Base-by-base conservation (phyloP, 1,284 basidiomycete species). In the Microbotryum violaceum region DNA sequence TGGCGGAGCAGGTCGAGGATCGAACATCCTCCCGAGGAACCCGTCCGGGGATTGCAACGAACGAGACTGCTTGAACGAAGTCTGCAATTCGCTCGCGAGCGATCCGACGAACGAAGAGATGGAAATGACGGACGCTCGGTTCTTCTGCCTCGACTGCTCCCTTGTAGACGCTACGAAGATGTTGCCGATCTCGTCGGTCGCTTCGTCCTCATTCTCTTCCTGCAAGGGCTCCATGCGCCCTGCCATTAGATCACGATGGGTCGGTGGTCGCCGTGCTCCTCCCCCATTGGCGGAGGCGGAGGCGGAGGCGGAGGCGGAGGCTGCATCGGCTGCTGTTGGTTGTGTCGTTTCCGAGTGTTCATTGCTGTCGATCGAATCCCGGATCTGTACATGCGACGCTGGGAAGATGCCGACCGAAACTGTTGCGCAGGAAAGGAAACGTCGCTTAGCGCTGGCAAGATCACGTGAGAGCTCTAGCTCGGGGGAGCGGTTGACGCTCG, bases 321-420 rank as follows among this genome's bases (percentile, higher is more conserved):
- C 37, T 42, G 37, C 37, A 42, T 70, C 10, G 4, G 23, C 48
- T 16, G 44, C 6, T 56, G 4, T 23, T 20, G 20, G 42, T 27
- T 27, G 25, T 27, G 44, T 23, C 37, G 23, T 21, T 45, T 23
- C 21, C 23, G 2, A 42, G 54, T 88, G 88, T 74, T 93, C 89
- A 4, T 91, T 91, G 73, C 93, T 91, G 4, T 88, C 84, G 25
- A 93, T 80, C 71, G 92, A 84, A 72, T 94, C 91, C 45, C 91
- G 86, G 62, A 93, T 81, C 73, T 89, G 85, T 57, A 97, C 87
- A 74, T 93, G 89, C 5, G 89, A 87, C 0, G 88, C 87, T 1
- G 93, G 93, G 74, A 97, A 97, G 69, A 97, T 93, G 61, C 93
- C 94, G 61, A 97, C 90, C 74, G 90, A 89, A 47, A 97, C 91